Conservation (phyloP, 305 asterid species). For the Rubia tinctorum region DNA sequence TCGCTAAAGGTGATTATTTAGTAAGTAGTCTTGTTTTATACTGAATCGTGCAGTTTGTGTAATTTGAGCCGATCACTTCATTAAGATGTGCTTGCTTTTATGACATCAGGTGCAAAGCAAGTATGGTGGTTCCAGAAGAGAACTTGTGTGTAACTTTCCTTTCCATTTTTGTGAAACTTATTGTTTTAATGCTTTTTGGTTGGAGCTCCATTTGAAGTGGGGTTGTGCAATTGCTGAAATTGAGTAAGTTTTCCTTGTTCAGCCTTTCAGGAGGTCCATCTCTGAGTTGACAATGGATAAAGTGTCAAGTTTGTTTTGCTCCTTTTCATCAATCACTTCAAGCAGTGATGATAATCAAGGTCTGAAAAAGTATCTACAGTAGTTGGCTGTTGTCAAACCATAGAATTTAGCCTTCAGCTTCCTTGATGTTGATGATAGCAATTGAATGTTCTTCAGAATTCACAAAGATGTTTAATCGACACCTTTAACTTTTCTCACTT, state of each 20-base stretch:
- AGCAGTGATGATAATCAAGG: constrained; percentile 53
- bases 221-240: constrained; percentile 14
- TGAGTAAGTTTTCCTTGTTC: constrained; percentile 24
- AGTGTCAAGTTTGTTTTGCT: constrained; percentile 66
- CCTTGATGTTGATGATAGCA: background rate
- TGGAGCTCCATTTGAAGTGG: background rate
- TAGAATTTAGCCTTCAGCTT: background rate
- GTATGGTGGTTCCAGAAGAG: constrained; percentile 66
- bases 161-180: background rate
- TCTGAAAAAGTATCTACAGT: constrained; percentile 25
- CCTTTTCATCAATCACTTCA: constrained; percentile 66
- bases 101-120: constrained; percentile 77
- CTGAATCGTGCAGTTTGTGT: constrained; percentile 9
- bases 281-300: constrained; percentile 73
- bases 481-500: background rate
- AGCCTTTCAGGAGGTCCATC: constrained; percentile 67
- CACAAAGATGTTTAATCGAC: background rate
- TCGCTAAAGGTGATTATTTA: constrained; percentile 59
- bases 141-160: constrained; percentile 48
- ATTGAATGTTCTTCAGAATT: background rate
- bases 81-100: constrained; percentile 20
- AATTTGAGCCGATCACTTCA: constrained; percentile 23
- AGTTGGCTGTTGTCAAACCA: background rate
- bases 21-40: constrained; percentile 17
- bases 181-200: background rate